These are phyloP conservation scores for Spergularia bocconei DNA, from an alignment of 148 eudicot genomes.

Conservation along the genomic window DNA sequence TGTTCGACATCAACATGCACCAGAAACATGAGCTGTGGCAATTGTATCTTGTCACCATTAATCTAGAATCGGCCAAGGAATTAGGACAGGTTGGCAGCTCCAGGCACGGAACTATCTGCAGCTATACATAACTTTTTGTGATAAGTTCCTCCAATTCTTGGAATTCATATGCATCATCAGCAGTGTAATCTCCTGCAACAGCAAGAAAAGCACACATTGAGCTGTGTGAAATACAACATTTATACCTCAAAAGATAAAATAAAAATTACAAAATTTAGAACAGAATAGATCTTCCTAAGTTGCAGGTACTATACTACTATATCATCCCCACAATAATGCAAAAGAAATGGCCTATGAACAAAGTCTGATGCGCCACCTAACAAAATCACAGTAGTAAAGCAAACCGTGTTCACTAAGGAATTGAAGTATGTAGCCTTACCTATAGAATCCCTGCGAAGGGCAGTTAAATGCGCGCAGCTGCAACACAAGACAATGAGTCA, in stretches of 20 bases:
- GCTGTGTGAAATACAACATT: background rate
- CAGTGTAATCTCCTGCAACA: slow-evolving; percentile 62
- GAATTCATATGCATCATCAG: slow-evolving; percentile 94
- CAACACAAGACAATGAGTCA: slow-evolving; percentile 27
- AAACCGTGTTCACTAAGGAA: background rate
- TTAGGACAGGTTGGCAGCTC: background rate
- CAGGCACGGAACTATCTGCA: slow-evolving; percentile 1
- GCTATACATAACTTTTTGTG: slow-evolving; percentile 63
- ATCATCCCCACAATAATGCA: background rate
- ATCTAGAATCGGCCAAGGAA: too few species aligned
- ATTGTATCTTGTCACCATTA: too few species aligned
- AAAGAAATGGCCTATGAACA: background rate
- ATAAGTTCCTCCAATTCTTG: slow-evolving; percentile 77
- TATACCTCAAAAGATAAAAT: background rate
- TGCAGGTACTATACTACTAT: background rate
- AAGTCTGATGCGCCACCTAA: background rate
- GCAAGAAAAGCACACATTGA: background rate
- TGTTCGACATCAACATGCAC: too few species aligned
- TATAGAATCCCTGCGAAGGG: slow-evolving; percentile 91
- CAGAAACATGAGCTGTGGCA: too few species aligned
- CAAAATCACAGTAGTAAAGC: background rate
- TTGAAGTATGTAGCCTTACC: slow-evolving; percentile 44
- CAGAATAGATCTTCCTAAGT: background rate
- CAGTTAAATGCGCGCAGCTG: slow-evolving; percentile 98
- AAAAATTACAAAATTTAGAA: background rate